These are phyloP conservation scores for Bacterosira constricta DNA, from an alignment of 108 stramenopile species.

Conservation along the genomic window DNA sequence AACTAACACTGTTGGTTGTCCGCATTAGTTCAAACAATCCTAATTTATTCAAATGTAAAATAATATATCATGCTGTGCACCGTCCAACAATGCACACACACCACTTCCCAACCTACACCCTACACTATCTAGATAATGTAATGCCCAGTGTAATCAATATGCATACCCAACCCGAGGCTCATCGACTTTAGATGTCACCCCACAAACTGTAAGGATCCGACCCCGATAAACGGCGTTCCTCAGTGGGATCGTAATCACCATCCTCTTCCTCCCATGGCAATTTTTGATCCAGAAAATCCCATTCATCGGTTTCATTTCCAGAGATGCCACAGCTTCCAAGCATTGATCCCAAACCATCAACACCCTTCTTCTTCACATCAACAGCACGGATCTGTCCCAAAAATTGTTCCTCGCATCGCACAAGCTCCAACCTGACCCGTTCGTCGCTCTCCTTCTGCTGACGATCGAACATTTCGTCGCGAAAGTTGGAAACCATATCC, in stretches of 20 bases:
- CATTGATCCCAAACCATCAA: conserved; percentile 6
- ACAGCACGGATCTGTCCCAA: background rate
- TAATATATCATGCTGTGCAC: no score
- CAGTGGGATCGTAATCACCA: conserved; percentile 13
- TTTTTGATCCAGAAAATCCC: conserved; percentile 10
- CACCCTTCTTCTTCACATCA: background rate
- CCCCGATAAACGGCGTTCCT: conserved; percentile 24
- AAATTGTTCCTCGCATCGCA: conserved; percentile 13
- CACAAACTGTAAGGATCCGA: conserved; percentile 22
- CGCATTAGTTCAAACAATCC: no score
- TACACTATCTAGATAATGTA: no score
- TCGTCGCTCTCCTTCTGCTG: conserved; percentile 6
- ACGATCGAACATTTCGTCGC: conserved; percentile 6
- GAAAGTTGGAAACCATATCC: conserved; percentile 13
- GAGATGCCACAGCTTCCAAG: conserved; percentile 6
- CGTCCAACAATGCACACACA: background rate
- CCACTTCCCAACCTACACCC: no score
- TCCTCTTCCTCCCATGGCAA: conserved; percentile 18
- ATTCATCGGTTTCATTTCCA: background rate
- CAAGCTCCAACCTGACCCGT: conserved; percentile 11
- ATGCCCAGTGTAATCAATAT: no score
- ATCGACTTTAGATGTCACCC: conserved; percentile 22
- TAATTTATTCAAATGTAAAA: no score
- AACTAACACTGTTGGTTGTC: no score
- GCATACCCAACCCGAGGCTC: no score